Conservation (phyloP, 805 yeast species). For the Tetrapisispora nanseiensis region DNA sequence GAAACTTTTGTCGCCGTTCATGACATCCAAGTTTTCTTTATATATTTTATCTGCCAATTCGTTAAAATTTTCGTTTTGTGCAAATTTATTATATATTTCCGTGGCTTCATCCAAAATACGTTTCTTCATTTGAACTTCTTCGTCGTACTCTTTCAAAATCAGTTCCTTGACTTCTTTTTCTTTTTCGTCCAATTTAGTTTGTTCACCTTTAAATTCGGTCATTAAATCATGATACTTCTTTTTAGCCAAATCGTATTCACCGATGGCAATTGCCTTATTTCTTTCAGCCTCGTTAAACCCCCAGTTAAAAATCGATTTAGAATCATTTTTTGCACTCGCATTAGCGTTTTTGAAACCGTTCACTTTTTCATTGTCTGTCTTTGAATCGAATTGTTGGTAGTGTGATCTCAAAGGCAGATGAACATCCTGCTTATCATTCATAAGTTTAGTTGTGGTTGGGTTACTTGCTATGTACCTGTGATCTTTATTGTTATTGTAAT, state of each 20-base stretch:
- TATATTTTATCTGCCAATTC: slow-evolving; percentile 20
- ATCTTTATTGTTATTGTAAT: slow-evolving; percentile 1
- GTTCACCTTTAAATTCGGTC: slow-evolving; percentile 13
- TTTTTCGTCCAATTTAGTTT: slow-evolving; percentile 14
- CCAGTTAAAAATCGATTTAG: slow-evolving; percentile 21
- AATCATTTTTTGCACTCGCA: neutral
- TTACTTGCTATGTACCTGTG: neutral
- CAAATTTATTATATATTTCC: slow-evolving; percentile 12
- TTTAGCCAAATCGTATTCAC: slow-evolving; percentile 23
- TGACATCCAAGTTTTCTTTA: slow-evolving; percentile 1
- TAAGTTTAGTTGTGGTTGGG: neutral
- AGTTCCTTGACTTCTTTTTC: slow-evolving; percentile 8
- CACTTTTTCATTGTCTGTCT: neutral
- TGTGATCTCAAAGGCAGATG: slow-evolving; percentile 1
- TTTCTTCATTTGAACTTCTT: slow-evolving; percentile 7
- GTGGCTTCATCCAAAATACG: slow-evolving; percentile 15
- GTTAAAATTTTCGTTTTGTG: slow-evolving; percentile 17
- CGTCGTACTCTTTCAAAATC: slow-evolving; percentile 1
- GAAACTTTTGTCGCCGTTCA: slow-evolving; percentile 6
- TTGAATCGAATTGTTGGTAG: neutral
- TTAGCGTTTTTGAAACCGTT: neutral
- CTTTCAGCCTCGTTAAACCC: slow-evolving; percentile 24
- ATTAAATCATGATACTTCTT: slow-evolving; percentile 17
- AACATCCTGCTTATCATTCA: neutral
- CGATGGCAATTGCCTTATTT: slow-evolving; percentile 23